A percentile compares a stretch with the other conserved stretches of the same genome.
These are phyloP conservation scores for Cladosporium colombiae DNA, from an alignment of 2,329 filamentous ascomycete species.

Conservation along the genomic window DNA sequence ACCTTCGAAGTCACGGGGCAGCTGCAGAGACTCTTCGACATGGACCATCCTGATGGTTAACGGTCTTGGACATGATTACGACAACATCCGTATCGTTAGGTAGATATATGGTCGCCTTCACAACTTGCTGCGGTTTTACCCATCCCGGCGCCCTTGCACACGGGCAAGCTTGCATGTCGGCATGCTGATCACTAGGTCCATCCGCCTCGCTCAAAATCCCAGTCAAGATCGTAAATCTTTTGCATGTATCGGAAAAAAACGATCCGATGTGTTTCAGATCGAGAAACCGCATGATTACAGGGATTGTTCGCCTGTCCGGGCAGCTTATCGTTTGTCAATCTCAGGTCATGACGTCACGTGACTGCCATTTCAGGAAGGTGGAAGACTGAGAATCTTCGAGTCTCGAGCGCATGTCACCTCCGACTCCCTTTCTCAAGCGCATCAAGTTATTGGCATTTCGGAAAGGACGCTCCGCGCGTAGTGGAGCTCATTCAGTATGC, in stretches of 20 bases:
- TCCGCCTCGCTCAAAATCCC: not conserved
- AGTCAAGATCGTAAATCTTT: not conserved
- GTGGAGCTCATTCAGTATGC: not conserved
- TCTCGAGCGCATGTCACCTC: not conserved
- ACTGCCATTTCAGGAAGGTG: not conserved
- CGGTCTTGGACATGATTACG: not conserved
- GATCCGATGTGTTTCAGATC: not conserved
- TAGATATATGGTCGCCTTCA: not conserved
- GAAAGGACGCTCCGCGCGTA: not conserved
- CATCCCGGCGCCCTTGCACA: not conserved
- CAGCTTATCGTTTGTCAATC: not conserved
- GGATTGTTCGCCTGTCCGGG: not conserved
- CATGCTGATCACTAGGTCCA: not conserved
- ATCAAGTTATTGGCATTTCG: not conserved
- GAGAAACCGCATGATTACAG: not conserved
- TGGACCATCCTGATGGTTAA: conserved; percentile 30
- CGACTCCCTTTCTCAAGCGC: not conserved
- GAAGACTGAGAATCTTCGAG: not conserved
- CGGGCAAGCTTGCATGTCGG: not conserved
- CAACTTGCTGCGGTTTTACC: not conserved
- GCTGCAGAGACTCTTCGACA: conserved; percentile 38
- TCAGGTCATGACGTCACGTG: not conserved
- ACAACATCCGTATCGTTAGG: not conserved
- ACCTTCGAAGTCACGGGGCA: conserved; percentile 43
- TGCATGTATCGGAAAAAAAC: not conserved